Percentiles rank a stretch among this genome's conserved stretches.
Conservation (phyloP, 306 rosid genomes). For the Glycine soja region DNA sequence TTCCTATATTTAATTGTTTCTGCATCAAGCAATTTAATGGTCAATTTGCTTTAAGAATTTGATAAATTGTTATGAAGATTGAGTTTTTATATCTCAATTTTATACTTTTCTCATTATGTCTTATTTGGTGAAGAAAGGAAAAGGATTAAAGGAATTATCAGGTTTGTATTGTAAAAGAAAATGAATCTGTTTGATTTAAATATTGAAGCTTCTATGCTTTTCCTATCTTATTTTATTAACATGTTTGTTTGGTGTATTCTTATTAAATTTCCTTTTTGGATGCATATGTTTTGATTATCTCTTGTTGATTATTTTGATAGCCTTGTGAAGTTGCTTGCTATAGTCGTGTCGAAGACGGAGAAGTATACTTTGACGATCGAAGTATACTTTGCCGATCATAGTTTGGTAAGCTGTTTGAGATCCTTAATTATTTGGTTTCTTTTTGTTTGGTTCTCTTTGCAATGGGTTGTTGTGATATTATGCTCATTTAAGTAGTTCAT, state of each 20-base stretch:
- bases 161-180: slow-evolving; percentile 1
- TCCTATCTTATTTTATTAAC: slow-evolving; percentile 16
- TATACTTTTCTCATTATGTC: not conserved
- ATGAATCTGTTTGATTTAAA: slow-evolving; percentile 29
- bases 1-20: slow-evolving; percentile 24
- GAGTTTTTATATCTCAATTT: not conserved
- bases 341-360: slow-evolving; percentile 90
- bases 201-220: slow-evolving; percentile 9
- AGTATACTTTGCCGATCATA: slow-evolving; percentile 88
- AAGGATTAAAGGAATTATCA: not conserved
- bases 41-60: too few relatives aligned
- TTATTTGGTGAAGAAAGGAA: slow-evolving; percentile 6
- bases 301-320: slow-evolving; percentile 56
- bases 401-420: slow-evolving; percentile 68
- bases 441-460: not conserved
- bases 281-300: slow-evolving; percentile 21
- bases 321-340: slow-evolving; percentile 89
- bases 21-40: too few relatives aligned
- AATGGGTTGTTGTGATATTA: slow-evolving; percentile 12
- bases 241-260: not conserved
- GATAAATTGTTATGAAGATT: too few relatives aligned
- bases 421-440: slow-evolving; percentile 7
- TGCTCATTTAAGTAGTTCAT: slow-evolving; percentile 20
- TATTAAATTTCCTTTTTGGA: slow-evolving; percentile 17
- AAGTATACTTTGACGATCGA: too few relatives aligned